Conservation (phyloP, 176 grass and related monocot species). For the Rhynchospora tenuis region DNA sequence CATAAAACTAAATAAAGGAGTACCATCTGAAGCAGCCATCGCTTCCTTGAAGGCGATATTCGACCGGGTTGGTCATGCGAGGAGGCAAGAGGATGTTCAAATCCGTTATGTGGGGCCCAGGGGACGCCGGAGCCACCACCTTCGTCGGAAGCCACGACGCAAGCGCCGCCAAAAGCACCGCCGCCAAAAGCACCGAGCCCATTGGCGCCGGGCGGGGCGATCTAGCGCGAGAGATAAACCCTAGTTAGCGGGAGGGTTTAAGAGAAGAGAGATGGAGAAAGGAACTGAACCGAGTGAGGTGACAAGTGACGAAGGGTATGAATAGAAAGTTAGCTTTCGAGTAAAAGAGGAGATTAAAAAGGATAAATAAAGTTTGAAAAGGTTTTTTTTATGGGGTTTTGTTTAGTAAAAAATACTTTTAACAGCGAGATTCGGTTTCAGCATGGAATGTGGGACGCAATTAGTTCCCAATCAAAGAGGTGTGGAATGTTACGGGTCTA, state of each 20-base stretch:
- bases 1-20: neutral
- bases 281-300: neutral
- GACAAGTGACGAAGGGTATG: neutral
- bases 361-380: neutral
- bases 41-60: conserved; percentile 74
- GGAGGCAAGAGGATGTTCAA: conserved; percentile 85
- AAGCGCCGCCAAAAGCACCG: conserved; percentile 21
- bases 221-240: conserved; percentile 37
- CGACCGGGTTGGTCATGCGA: conserved; percentile 63
- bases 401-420: neutral
- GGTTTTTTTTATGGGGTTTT: neutral
- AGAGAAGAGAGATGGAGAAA: neutral
- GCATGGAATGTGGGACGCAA: neutral
- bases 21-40: conserved; percentile 94
- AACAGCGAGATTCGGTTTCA: neutral
- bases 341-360: neutral
- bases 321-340: neutral
- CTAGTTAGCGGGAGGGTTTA: conserved; percentile 54
- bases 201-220: neutral
- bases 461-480: neutral
- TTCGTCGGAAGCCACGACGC: conserved; percentile 17
- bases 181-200: conserved; percentile 23
- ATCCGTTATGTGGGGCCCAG: conserved; percentile 83
- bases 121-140: conserved; percentile 10
- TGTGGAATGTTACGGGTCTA: too few species aligned